phyloP scores from a whole-genome alignment of 2,329 filamentous ascomycete species.

The Chaetomium globosum region DNA sequence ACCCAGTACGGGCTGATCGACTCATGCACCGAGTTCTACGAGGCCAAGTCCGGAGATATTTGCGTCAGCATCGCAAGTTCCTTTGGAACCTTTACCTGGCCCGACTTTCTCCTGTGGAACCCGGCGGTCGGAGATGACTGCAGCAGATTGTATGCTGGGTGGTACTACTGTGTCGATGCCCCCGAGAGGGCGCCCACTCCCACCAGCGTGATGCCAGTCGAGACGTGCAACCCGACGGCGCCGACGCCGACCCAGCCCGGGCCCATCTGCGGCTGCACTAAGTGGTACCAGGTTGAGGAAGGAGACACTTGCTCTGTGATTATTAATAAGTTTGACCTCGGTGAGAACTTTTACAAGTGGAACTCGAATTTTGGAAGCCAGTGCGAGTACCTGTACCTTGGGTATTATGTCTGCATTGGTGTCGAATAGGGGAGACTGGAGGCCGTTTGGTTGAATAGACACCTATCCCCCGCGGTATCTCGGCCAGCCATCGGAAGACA shows the following conservation, averaged over 20 bases:
- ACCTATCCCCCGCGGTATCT: no score
- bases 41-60: neutral
- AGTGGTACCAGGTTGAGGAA: neutral
- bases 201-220: neutral
- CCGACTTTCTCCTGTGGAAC: neutral
- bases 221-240: neutral
- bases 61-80: neutral
- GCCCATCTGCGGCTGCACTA: neutral
- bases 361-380: neutral
- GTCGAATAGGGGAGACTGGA: neutral
- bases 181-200: neutral
- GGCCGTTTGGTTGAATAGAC: neutral
- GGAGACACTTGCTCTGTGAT: neutral
- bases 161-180: neutral
- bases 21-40: neutral
- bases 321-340: neutral
- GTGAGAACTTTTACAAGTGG: neutral
- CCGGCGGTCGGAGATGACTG: neutral
- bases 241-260: neutral
- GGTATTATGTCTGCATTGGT: neutral
- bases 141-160: neutral
- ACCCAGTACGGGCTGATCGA: neutral
- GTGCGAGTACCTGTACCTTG: neutral
- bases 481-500: no score
- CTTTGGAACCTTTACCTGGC: neutral